Conservation (phyloP, 768 basidiomycete species). For the Xerocomus spinulosus region DNA sequence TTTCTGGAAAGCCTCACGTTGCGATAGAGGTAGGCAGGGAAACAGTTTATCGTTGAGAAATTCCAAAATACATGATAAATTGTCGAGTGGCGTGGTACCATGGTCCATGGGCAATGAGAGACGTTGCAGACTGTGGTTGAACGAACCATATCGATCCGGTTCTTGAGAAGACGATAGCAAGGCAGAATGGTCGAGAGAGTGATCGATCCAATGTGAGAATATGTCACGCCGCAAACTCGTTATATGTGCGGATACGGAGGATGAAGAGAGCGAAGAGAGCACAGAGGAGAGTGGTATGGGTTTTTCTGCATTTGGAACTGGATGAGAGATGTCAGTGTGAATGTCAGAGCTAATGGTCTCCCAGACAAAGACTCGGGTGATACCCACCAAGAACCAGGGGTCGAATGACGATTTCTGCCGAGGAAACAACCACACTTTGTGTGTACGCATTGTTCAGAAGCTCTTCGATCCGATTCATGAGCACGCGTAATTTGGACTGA, state of each 20-base stretch:
- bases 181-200: slow-evolving; percentile 50
- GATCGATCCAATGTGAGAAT: slow-evolving; percentile 53
- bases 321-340: not conserved
- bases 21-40: slow-evolving; percentile 46
- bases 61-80: slow-evolving; percentile 51
- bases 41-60: slow-evolving; percentile 62
- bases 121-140: slow-evolving; percentile 46
- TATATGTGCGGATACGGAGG: slow-evolving; percentile 53
- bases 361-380: slow-evolving; percentile 30
- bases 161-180: slow-evolving; percentile 37
- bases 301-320: slow-evolving; percentile 56
- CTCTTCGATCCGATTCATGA: slow-evolving; percentile 61
- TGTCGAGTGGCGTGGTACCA: slow-evolving; percentile 41
- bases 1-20: slow-evolving; percentile 44
- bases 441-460: slow-evolving; percentile 66
- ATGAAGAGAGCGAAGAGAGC: slow-evolving; percentile 53
- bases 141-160: slow-evolving; percentile 27
- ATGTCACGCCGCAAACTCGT: slow-evolving; percentile 64
- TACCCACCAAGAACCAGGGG: slow-evolving; percentile 47
- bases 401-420: slow-evolving; percentile 46
- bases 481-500: slow-evolving; percentile 53
- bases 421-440: slow-evolving; percentile 50
- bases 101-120: slow-evolving; percentile 40
- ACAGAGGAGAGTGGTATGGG: slow-evolving; percentile 49
- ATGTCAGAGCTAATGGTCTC: slow-evolving; percentile 1